Evolutionary conservation across 495 filamentous ascomycete species (phyloP).

Genomic region (Mytilinidion resinicola): DNA sequence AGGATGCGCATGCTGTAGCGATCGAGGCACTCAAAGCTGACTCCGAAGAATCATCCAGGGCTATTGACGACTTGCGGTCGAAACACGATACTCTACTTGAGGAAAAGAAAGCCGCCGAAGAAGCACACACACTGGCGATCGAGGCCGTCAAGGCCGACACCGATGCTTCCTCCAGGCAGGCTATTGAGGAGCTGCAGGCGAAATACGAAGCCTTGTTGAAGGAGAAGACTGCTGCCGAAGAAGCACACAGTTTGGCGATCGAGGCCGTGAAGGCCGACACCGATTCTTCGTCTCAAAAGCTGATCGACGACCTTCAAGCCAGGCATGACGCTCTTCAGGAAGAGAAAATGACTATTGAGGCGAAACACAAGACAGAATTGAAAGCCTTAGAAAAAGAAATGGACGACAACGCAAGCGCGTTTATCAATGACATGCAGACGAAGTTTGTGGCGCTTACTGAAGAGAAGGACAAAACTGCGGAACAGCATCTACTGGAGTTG

Average conservation of each 20-base stretch:
- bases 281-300: conserved; percentile 12
- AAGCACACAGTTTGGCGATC: conserved; percentile 18
- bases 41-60: neutral
- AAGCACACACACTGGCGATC: conserved; percentile 12
- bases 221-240: conserved; percentile 23
- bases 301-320: conserved; percentile 18
- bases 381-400: conserved; percentile 11
- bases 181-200: conserved; percentile 18
- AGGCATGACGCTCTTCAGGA: conserved; percentile 16
- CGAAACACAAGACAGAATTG: neutral
- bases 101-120: too few relatives aligned
- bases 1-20: neutral
- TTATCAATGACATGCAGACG: conserved; percentile 18
- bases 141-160: conserved; percentile 10
- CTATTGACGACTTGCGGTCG: conserved; percentile 17
- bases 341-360: conserved; percentile 11
- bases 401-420: conserved; percentile 9
- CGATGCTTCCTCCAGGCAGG: conserved; percentile 4
- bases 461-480: conserved; percentile 7
- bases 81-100: conserved; percentile 12
- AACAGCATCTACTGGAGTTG: conserved; percentile 2
- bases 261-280: conserved; percentile 19
- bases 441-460: conserved; percentile 4
- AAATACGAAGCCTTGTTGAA: conserved; percentile 15
- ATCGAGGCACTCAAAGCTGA: conserved; percentile 4